phyloP scores from a whole-genome alignment of 768 basidiomycete species.

The Pisolithus albus region DNA sequence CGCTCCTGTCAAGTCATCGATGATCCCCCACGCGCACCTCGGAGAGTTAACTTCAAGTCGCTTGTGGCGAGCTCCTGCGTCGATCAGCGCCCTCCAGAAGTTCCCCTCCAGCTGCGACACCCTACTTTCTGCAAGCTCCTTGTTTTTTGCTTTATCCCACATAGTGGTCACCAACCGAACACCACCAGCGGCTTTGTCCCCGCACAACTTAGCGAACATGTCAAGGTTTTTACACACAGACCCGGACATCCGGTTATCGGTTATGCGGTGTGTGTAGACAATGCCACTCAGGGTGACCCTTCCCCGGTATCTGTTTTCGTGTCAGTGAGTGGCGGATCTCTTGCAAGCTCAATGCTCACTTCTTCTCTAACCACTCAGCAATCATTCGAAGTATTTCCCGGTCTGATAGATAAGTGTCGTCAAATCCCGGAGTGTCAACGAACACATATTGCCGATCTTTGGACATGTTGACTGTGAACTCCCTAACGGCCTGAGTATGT shows the following conservation, averaged over 20 bases:
- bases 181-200: slow-evolving; percentile 20
- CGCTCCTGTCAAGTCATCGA: no score
- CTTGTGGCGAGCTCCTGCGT: no score
- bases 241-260: slow-evolving; percentile 29
- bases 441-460: no score
- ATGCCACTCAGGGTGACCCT: slow-evolving; percentile 22
- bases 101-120: slow-evolving; percentile 19
- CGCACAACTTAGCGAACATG: slow-evolving; percentile 32
- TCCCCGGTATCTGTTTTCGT: neutral
- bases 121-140: neutral
- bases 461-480: no score
- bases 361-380: slow-evolving; percentile 1
- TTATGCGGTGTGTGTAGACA: slow-evolving; percentile 29
- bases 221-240: slow-evolving; percentile 24
- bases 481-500: no score
- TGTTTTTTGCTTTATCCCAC: slow-evolving; percentile 26
- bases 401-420: no score
- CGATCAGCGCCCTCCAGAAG: slow-evolving; percentile 15
- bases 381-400: neutral
- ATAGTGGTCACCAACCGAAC: slow-evolving; percentile 33
- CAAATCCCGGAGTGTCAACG: no score
- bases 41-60: no score
- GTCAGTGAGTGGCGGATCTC: neutral
- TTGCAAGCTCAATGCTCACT: slow-evolving; percentile 3
- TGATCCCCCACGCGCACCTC: no score